A percentile compares a stretch with the other conserved stretches of the same genome.
Conservation (phyloP, 2,329 filamentous ascomycete genomes). For the Erysiphe neolycopersici region DNA sequence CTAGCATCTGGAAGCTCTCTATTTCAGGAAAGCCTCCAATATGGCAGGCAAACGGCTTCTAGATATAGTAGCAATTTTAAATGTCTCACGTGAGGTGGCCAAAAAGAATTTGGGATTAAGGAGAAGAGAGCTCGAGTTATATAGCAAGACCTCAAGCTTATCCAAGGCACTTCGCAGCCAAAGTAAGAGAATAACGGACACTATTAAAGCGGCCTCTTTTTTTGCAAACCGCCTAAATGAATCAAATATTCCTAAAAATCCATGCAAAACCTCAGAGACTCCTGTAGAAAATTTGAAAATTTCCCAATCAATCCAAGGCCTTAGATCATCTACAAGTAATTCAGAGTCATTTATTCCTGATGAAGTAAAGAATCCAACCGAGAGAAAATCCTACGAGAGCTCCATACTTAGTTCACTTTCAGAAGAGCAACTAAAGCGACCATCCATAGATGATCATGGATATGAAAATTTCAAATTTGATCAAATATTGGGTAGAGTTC, state of each 20-base stretch:
- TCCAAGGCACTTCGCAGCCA: conserved; percentile 34
- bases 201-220: conserved; percentile 27
- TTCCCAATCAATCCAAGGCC: not conserved
- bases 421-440: not conserved
- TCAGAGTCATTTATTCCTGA: not conserved
- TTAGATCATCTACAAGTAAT: not conserved
- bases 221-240: conserved; percentile 22
- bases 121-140: conserved; percentile 30
- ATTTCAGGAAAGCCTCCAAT: not conserved
- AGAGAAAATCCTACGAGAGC: not conserved
- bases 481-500: not conserved
- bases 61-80: conserved; percentile 43
- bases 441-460: not conserved
- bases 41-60: conserved; percentile 37
- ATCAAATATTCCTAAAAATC: conserved; percentile 3
- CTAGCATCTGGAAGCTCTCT: too few species aligned
- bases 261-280: conserved; percentile 1
- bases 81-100: conserved; percentile 41
- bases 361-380: not conserved
- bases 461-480: not conserved
- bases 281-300: not conserved
- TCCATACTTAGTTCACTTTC: not conserved
- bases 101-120: conserved; percentile 32
- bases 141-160: conserved; percentile 35
- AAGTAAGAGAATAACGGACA: conserved; percentile 32